Base-by-base conservation (phyloP, 768 basidiomycete species). In the Strobilomyces dryophilus region DNA sequence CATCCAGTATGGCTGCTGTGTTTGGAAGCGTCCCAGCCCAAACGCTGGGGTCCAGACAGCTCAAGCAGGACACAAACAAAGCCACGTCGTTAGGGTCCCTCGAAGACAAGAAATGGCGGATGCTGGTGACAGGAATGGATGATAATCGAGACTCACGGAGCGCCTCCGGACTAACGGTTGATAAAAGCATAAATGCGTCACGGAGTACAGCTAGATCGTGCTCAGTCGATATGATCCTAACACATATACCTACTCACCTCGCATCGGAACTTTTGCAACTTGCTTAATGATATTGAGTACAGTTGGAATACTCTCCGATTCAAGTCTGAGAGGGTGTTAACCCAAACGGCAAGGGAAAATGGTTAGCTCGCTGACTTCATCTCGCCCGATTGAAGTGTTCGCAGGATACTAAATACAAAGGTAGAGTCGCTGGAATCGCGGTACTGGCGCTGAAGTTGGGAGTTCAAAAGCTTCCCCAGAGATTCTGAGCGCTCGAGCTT, bases 11-110 rank as follows among this genome's bases (percentile, higher is more conserved):
- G 1, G 82, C 72, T 34, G 78, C 75, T 18, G 77, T 66, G 6
- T 76, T 74, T 4, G 75, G 66, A 8, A 66, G 70, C 9, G 78
- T 82, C 12, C 89, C 90, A 8, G 87, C 85, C 90, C 90, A 92
- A 20, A 81, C 57, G 18, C 64, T 66, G 7, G 81, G 76, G 57
- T 84, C 77, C 12, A 89, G 56, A 37, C 75, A 80, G 37, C 77
- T 73, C 45, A 92, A 64, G 56, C 87, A 89, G 2, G 76, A 71
- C 11, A 92, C 62, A 60, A 91, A 89, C 7, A 85, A 61, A 66
- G 85, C 85, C 49, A 81, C 69, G 40, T 85, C 79, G 60, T 88
- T 85, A 2, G 77, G 72, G 47, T 83, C 74, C 8, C 70, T 62
- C 0, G 85, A 86, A 1, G 69, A 73, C 29, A 92, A 70, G n/a